phyloP scores from a whole-genome alignment of 2,329 filamentous ascomycete species.

The Falciphora oryzae region DNA sequence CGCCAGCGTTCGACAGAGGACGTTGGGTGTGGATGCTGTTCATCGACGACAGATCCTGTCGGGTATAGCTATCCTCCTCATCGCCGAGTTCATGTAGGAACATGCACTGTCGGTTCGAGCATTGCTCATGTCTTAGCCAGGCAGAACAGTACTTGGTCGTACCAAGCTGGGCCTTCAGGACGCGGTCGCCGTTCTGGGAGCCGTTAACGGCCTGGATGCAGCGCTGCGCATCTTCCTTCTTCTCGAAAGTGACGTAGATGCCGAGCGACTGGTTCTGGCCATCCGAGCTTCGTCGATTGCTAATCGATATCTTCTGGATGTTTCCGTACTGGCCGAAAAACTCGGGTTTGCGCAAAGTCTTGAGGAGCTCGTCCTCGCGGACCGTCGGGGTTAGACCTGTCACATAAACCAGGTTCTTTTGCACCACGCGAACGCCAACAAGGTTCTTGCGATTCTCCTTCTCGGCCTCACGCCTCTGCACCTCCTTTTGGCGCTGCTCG shows the following conservation, averaged over 20 bases:
- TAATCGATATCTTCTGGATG: conserved; percentile 98
- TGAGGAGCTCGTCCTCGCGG: conserved; percentile 84
- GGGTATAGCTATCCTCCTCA: conserved; percentile 92
- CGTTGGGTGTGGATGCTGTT: conserved; percentile 82
- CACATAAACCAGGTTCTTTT: conserved; percentile 98
- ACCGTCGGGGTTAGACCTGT: conserved; percentile 89
- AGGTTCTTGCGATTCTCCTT: conserved; percentile 93
- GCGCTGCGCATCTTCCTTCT: conserved; percentile 79
- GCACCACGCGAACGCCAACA: conserved; percentile 89
- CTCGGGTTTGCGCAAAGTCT: conserved; percentile 81
- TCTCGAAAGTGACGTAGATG: conserved; percentile 97
- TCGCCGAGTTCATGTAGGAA: conserved; percentile 98
- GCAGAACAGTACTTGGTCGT: conserved; percentile 99
- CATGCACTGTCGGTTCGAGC: conserved; percentile 94
- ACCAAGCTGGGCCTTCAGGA: conserved; percentile 71
- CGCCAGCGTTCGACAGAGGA: conserved; percentile 46
- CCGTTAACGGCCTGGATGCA: conserved; percentile 93
- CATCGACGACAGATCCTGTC: conserved; percentile 90
- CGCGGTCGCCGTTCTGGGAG: conserved; percentile 81
- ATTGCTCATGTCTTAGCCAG: conserved; percentile 89
- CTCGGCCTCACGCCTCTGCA: conserved; percentile 92
- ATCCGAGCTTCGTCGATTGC: conserved; percentile 77
- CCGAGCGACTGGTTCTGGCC: conserved; percentile 82
- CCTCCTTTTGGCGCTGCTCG: conserved; percentile 83
- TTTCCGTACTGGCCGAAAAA: conserved; percentile 99